These are phyloP conservation scores for Boletus reticuloceps DNA, from an alignment of 768 basidiomycete species.

Conservation along the genomic window DNA sequence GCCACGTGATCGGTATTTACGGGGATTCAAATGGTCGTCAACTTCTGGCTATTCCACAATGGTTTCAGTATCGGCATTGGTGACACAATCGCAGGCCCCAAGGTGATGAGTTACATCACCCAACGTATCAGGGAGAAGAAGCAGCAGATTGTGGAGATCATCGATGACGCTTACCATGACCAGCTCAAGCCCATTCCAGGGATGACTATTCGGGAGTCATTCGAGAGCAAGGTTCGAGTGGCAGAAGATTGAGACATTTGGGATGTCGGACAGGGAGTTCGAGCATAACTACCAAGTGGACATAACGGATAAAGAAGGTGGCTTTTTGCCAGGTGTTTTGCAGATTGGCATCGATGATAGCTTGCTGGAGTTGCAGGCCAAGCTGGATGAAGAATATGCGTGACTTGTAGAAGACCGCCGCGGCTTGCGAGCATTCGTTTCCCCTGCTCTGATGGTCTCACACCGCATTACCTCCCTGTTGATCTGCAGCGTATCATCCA, in stretches of 20 bases:
- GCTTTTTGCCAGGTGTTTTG: conserved; percentile 75
- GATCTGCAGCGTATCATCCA: conserved; percentile 94
- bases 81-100: conserved; percentile 91
- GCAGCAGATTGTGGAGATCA: conserved; percentile 70
- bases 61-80: conserved; percentile 99
- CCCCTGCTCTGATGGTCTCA: conserved; percentile 65
- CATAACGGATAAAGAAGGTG: conserved; percentile 77
- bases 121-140: conserved; percentile 81
- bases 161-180: conserved; percentile 83
- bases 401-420: conserved; percentile 73
- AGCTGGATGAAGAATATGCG: conserved; percentile 76
- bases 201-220: conserved; percentile 99
- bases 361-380: conserved; percentile 77
- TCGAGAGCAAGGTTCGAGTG: conserved; percentile 92
- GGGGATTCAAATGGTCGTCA: conserved; percentile 94
- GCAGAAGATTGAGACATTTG: conserved; percentile 89
- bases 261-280: conserved; percentile 77
- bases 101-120: conserved; percentile 86
- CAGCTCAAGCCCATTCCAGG: conserved; percentile 87
- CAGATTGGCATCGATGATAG: too few species aligned
- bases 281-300: conserved; percentile 95
- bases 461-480: conserved; percentile 88
- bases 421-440: conserved; percentile 77
- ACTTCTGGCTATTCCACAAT: conserved; percentile 98
- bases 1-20: conserved; percentile 88